phyloP scores from a whole-genome alignment of 108 stramenopile species.

The Stephanodiscus triporus region DNA sequence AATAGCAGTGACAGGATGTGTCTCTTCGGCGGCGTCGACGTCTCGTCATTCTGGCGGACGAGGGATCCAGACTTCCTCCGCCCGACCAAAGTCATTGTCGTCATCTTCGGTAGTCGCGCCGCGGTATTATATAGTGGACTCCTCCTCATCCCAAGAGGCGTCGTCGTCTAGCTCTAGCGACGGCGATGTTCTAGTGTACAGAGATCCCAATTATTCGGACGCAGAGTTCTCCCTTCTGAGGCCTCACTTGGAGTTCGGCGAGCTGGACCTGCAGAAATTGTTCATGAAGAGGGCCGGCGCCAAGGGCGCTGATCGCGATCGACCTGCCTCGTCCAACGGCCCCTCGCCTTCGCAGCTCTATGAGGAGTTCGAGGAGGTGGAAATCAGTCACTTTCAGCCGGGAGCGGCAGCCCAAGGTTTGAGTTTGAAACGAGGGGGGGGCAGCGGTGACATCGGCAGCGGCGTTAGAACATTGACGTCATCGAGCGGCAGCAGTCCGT shows the following conservation, averaged over 20 bases:
- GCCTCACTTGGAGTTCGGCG: constrained; percentile 45
- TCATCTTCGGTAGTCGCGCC: constrained; percentile 1
- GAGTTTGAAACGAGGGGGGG: no score
- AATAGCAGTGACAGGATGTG: not conserved
- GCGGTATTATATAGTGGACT: not conserved
- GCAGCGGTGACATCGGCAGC: not conserved
- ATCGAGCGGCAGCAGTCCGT: constrained; percentile 5
- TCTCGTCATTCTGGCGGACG: not conserved
- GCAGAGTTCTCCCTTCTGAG: constrained; percentile 35
- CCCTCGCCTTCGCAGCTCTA: constrained; percentile 33
- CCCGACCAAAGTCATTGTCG: not conserved
- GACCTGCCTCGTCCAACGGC: not conserved
- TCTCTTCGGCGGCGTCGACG: not conserved
- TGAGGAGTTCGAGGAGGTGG: constrained; percentile 44
- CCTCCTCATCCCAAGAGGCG: not conserved
- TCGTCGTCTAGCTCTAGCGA: not conserved
- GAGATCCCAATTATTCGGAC: constrained; percentile 1
- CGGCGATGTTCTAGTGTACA: constrained; percentile 27
- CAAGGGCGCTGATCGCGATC: not conserved
- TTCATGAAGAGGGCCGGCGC: constrained; percentile 3
- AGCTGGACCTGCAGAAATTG: constrained; percentile 38
- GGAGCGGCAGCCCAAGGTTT: no score
- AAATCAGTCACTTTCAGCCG: constrained; percentile 30
- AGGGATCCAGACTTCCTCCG: not conserved
- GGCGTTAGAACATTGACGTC: not conserved